Conservation (phyloP, 352 stramenopile species). For the Phytophthora rubi region DNA sequence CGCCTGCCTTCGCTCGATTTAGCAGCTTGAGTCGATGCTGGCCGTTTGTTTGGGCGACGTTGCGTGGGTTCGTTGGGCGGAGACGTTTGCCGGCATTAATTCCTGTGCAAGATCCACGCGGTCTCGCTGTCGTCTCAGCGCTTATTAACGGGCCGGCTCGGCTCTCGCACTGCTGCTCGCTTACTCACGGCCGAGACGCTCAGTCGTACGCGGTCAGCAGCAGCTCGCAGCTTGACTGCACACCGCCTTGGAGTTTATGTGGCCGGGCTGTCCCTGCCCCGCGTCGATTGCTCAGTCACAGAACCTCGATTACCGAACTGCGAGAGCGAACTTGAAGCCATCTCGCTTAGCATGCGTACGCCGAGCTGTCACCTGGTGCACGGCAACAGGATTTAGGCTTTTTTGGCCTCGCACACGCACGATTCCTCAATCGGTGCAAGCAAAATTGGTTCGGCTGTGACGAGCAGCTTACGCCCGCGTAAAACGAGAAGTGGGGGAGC, state of each 20-base stretch:
- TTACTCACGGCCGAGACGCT: constrained; percentile 17
- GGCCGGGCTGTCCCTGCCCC: constrained; percentile 10
- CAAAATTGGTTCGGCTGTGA: background rate
- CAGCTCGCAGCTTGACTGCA: constrained; percentile 19
- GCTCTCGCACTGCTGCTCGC: constrained; percentile 11
- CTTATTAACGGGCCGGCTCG: constrained; percentile 15
- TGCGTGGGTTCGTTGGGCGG: background rate
- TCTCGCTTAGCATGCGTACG: constrained; percentile 6
- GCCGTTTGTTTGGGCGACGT: background rate
- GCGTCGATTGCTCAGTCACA: constrained; percentile 24
- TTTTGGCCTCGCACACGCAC: background rate
- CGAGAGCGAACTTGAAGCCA: constrained; percentile 1
- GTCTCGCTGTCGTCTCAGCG: background rate
- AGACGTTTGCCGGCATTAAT: constrained; percentile 3
- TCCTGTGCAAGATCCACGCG: constrained; percentile 2
- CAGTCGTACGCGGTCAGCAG: constrained; percentile 14
- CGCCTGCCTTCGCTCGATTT: background rate
- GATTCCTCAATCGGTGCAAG: background rate
- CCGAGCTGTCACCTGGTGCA: background rate
- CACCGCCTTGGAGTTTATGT: constrained; percentile 24
- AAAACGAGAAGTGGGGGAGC: background rate
- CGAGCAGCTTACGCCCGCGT: background rate
- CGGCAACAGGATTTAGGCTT: constrained; percentile 1
- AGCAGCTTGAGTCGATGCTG: background rate
- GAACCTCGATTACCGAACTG: constrained; percentile 6